Base-by-base conservation (phyloP, 2,329 filamentous ascomycete species). In the Aspergillus hortae region DNA sequence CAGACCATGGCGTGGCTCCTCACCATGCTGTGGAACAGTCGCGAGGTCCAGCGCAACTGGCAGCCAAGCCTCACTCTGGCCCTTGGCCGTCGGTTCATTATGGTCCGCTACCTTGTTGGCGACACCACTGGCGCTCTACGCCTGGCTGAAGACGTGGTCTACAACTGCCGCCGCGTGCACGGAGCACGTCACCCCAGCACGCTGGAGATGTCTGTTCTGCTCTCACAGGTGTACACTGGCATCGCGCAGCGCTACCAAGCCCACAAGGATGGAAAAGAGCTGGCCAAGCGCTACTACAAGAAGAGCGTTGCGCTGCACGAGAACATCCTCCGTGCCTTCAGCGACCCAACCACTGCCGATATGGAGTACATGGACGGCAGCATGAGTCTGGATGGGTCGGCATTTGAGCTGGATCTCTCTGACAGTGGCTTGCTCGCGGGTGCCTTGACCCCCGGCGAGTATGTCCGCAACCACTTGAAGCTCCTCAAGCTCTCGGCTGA, bases 111-210 rank as follows among this genome's bases (percentile, higher is more conserved):
- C 64, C 68, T 78, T 21, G 70, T 74, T 21, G 73, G 73, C 36
- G 75, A 78, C 43, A 68, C 70, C 25, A 64, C 73, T 56, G 68
- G 69, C 21, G 74, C 76, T 12, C 60, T 77, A 36, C 71, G 69
- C 25, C 73, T 82, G 17, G 75, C 74, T 57, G 78, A 81, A 62
- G 77, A 80, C 58, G 79, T 82, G 35, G 74, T 76, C 4, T 82
- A 82, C 70, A 82, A 82, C 64, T 74, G 79, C 57, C 74, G 75
- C n/a, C 77, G 79, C 19, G 78, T 78, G 11, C 76, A 79, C 57
- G 79, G 79, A 2, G 66, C 73, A 6, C 68, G 73, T 14, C 72
- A 79, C 49, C 65, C 71, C 1, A 69, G 70, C 46, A 80, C 79
- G 1, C 62, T 80, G 43, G 75, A 79, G 58, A 75, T 77, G 54